Conservation (phyloP, 306 rosid genomes). For the Quercus mongolica region DNA sequence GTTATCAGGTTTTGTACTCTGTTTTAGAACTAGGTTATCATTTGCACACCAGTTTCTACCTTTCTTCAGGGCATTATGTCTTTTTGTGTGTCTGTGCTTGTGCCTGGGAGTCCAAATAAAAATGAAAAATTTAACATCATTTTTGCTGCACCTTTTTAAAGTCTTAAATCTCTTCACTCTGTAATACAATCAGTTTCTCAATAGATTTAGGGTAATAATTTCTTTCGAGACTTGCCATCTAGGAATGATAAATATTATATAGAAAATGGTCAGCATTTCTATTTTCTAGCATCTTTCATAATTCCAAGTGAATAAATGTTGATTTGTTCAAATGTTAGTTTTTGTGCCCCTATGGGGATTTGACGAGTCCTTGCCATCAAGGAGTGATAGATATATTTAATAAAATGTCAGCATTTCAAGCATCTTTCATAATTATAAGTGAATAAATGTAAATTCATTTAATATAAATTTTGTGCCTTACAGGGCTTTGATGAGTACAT, state of each 20-base stretch:
- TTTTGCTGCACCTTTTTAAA: not conserved
- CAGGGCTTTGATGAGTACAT: slow-evolving; percentile 81
- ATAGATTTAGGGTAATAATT: not conserved
- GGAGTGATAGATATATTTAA: no score
- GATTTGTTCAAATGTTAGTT: not conserved
- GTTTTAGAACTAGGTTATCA: no score
- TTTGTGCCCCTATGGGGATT: slow-evolving; percentile 44
- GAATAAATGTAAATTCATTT: not conserved
- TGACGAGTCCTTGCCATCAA: slow-evolving; percentile 33
- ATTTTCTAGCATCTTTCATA: not conserved
- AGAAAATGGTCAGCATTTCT: not conserved
- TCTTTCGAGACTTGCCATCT: not conserved
- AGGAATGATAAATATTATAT: no score
- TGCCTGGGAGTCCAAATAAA: no score
- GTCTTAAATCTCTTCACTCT: not conserved
- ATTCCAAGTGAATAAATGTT: not conserved
- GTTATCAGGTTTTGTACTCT: no score
- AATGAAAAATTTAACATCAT: no score
- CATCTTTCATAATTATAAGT: not conserved
- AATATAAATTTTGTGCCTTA: not conserved
- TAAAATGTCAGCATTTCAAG: not conserved
- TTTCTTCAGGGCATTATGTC: no score
- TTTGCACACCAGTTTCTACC: no score
- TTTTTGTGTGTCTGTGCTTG: no score
- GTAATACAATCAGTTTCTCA: not conserved